phyloP scores from a whole-genome alignment of 2,329 filamentous ascomycete species.

The Aspergillus sp. region DNA sequence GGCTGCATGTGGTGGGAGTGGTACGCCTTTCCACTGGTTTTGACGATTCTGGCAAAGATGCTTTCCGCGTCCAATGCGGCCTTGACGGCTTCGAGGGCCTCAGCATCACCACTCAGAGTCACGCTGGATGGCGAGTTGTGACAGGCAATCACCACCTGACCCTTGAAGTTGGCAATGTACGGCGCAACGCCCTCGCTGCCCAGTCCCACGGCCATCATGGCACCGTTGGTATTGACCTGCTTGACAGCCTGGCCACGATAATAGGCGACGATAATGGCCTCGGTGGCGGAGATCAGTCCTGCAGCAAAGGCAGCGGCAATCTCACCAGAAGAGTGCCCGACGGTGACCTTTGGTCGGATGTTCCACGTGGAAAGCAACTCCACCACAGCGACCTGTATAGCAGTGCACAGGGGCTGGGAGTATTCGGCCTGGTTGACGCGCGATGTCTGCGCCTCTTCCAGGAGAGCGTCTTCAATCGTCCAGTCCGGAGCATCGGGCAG shows the following conservation, averaged over 20 bases:
- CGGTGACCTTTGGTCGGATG: constrained; percentile 10
- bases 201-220: neutral
- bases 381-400: constrained; percentile 20
- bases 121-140: neutral
- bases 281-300: constrained; percentile 1
- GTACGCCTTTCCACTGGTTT: constrained; percentile 1
- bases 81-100: neutral
- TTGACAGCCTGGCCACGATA: neutral
- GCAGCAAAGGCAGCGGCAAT: constrained; percentile 21
- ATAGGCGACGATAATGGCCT: neutral
- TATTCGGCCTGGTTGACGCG: constrained; percentile 10
- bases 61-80: neutral
- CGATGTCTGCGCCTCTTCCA: neutral
- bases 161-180: neutral
- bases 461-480: neutral
- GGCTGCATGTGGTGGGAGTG: constrained; percentile 2
- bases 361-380: constrained; percentile 7
- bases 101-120: neutral
- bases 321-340: constrained; percentile 22
- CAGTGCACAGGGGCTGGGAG: constrained; percentile 18
- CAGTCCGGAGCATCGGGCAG: neutral
- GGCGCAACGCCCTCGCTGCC: neutral
- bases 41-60: neutral
- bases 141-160: neutral
- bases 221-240: neutral